Conservation (phyloP, 2,329 filamentous ascomycete genomes). For the Lithohypha guttulata region DNA sequence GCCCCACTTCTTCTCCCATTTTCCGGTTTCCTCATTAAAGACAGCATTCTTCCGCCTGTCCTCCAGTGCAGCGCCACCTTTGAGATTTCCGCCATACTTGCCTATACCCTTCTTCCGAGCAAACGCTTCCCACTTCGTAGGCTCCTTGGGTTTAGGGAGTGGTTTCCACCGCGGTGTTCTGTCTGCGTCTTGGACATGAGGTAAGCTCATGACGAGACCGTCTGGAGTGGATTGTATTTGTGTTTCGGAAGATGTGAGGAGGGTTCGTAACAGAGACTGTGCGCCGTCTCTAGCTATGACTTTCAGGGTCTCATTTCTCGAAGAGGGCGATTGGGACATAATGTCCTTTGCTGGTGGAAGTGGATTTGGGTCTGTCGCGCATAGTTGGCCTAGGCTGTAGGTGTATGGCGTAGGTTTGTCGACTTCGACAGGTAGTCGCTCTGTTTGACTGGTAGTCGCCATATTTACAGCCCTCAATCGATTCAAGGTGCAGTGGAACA, state of each 20-base stretch:
- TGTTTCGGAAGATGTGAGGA: constrained; percentile 78
- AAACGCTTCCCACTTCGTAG: constrained; percentile 93
- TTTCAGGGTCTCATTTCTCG: constrained; percentile 58
- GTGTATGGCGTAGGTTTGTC: constrained; percentile 81
- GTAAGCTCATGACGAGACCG: constrained; percentile 71
- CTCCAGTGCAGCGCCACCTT: constrained; percentile 52
- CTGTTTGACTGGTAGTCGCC: no score
- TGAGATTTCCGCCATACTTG: constrained; percentile 56
- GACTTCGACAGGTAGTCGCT: constrained; percentile 48
- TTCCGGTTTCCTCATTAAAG: constrained; percentile 72
- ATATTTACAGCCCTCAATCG: no score
- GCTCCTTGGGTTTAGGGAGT: constrained; percentile 66
- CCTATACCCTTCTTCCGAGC: constrained; percentile 90
- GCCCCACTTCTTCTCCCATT: constrained; percentile 92
- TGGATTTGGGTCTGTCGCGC: constrained; percentile 80
- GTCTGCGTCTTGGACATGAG: constrained; percentile 34
- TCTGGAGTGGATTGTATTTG: constrained; percentile 45
- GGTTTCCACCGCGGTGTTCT: constrained; percentile 88
- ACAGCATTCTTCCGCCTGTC: constrained; percentile 54
- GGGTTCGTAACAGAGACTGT: constrained; percentile 86
- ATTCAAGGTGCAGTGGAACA: no score
- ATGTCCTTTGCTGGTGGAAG: constrained; percentile 45
- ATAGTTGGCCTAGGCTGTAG: constrained; percentile 80
- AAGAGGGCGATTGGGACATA: constrained; percentile 21
- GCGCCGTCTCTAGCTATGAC: constrained; percentile 75